A percentile compares a stretch with the other conserved stretches of the same genome.
Evolutionary conservation across 2,329 filamentous ascomycete genomes (phyloP).

Genomic region (Colletotrichum sp.): DNA sequence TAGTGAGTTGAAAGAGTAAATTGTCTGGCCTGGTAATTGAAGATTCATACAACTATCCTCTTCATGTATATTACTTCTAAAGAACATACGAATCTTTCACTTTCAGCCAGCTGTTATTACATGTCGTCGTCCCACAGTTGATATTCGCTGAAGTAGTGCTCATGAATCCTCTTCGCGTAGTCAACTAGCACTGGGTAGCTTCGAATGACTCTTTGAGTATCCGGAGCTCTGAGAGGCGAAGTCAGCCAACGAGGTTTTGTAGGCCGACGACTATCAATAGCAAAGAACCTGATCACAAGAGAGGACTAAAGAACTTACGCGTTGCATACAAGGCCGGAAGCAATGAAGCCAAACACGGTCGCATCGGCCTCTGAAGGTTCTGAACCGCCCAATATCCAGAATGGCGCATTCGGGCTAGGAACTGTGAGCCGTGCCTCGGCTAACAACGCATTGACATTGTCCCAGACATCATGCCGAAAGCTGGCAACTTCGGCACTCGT

Average conservation of each 20-base stretch:
- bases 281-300: neutral
- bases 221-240: neutral
- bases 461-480: slow-evolving; percentile 59
- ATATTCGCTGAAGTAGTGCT: neutral
- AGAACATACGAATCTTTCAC: neutral
- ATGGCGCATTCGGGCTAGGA: slow-evolving; percentile 38
- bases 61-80: neutral
- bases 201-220: neutral
- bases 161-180: neutral
- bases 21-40: neutral
- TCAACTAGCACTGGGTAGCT: neutral
- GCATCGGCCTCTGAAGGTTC: slow-evolving; percentile 63
- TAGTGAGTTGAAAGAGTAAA: neutral
- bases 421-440: slow-evolving; percentile 33
- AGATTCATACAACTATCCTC: neutral
- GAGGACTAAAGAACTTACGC: slow-evolving; percentile 49
- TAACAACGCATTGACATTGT: slow-evolving; percentile 51
- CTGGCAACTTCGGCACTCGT: slow-evolving; percentile 51
- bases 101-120: neutral
- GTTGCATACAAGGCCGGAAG: slow-evolving; percentile 53
- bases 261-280: neutral
- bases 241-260: neutral
- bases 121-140: neutral
- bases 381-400: slow-evolving; percentile 62
- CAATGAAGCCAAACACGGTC: slow-evolving; percentile 62